Evolutionary conservation across 306 rosid species (phyloP), one percentile per base, ranked within the genome.

Genomic region (Vicia faba): DNA sequence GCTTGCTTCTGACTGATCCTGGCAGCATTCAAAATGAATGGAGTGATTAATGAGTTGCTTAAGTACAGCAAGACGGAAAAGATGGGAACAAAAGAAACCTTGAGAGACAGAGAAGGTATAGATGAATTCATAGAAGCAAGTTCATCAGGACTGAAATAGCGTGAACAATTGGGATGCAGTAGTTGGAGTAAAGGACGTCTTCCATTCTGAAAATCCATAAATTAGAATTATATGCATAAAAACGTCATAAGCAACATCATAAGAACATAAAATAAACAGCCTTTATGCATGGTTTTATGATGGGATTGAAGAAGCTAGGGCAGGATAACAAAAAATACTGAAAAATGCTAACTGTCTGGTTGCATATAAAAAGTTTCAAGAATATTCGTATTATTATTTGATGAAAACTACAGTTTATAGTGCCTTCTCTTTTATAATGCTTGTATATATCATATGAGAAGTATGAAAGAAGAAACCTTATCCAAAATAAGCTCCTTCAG

Each of bases 131-230:
- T 74, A 72, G 92, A 83, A 59, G 87, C 73, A 31, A 93, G 83
- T 11, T 93, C 96, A 19, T 86, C 93, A 1, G 96, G 95, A 86
- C 84, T 88, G 65, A 88, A 84, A 79, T 86, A 85, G 60, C 96
- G 96, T 11, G 95, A 80, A 81, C 89, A 82, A 68, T 85, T 88
- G 66, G 99, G 99, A 75, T 74, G 90, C 46, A 93, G 84, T 43
- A 93, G 72, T 59, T 93, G 99, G 56, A 93, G 90, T 26, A 93
- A 31, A 0, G 81, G 77, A 3, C 90, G 89, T 71, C 97, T 85
- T 75, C 96, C 99, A 62, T 72, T 85, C 99, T 93, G 93, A 77
- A 74, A 81, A 60, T 64, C 36, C 62, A 66, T 26, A 73, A 72
- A 43, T 69, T 65, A 65, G 51, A 61, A 62, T 54, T 38, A 20